Percentiles rank a stretch among this genome's conserved stretches.
phyloP scores from a whole-genome alignment of 139 green algal genomes.

The Chlamydomonas sp. region DNA sequence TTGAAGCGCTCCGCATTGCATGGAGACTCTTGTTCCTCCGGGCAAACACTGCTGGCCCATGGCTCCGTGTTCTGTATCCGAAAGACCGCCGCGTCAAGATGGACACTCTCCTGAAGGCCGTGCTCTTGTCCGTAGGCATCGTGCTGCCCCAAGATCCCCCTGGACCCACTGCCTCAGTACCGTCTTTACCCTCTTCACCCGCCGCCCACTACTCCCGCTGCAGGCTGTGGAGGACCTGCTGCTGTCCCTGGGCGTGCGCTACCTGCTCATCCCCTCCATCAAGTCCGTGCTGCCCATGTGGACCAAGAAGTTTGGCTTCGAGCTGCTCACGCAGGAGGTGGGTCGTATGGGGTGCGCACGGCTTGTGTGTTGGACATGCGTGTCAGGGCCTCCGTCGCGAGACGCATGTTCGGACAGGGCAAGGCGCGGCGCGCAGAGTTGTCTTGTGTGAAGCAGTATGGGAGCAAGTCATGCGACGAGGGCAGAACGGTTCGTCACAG shows the following conservation, averaged over 20 bases:
- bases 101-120: not conserved
- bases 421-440: not conserved
- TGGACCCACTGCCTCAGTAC: not conserved
- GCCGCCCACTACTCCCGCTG: not conserved
- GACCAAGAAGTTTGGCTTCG: constrained; percentile 66
- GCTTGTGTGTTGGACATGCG: too few species aligned
- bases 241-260: constrained; percentile 51
- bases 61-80: not conserved
- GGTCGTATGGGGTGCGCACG: not conserved
- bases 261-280: constrained; percentile 70
- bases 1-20: too few species aligned
- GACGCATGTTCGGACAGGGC: too few species aligned
- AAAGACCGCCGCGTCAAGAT: too few species aligned
- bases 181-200: not conserved
- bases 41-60: not conserved
- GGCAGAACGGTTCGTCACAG: not conserved
- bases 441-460: not conserved
- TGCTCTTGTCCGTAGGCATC: not conserved
- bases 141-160: not conserved
- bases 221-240: constrained; percentile 67
- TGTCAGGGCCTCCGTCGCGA: too few species aligned
- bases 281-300: constrained; percentile 70
- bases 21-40: too few species aligned
- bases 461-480: not conserved
- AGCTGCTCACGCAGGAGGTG: constrained; percentile 50